phyloP scores from a whole-genome alignment of 345 rosid species.

The Citrus glauca region DNA sequence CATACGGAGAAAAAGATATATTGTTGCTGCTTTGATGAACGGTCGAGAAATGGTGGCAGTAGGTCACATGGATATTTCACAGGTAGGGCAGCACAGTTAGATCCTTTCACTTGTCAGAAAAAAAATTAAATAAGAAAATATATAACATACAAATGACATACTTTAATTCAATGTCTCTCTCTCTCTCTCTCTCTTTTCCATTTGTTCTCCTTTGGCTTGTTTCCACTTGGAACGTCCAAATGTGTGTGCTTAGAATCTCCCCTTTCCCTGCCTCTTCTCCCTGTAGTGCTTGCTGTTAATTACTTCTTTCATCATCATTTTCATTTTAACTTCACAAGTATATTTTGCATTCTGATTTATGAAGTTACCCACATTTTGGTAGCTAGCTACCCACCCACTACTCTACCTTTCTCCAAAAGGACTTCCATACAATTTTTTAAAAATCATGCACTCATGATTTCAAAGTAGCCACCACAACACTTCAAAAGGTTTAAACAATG shows the following conservation, averaged over 20 bases:
- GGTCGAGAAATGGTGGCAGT: conserved; percentile 41
- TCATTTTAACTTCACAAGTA: conserved; percentile 1
- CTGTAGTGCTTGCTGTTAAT: background rate
- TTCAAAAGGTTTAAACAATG: conserved; percentile 17
- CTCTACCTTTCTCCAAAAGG: conserved; percentile 18
- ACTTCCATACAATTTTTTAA: conserved; percentile 29
- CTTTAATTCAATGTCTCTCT: conserved; percentile 26
- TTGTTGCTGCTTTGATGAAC: conserved; percentile 13
- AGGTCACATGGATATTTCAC: conserved; percentile 60
- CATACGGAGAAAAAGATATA: background rate
- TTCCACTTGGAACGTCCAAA: conserved; percentile 42
- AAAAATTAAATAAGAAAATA: background rate
- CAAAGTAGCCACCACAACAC: conserved; percentile 13
- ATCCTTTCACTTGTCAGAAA: conserved; percentile 35
- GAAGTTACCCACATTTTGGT: conserved; percentile 8
- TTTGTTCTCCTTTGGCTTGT: conserved; percentile 40
- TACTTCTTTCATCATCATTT: background rate
- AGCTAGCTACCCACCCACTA: background rate
- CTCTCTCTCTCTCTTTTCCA: conserved; percentile 11
- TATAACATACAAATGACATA: conserved; percentile 12
- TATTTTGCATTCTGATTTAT: conserved; percentile 18
- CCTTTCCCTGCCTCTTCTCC: background rate
- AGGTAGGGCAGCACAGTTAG: conserved; percentile 31
- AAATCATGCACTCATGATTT: conserved; percentile 18
- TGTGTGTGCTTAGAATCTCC: conserved; percentile 41